Evolutionary conservation across 345 rosid genomes (phyloP), one percentile per base, ranked within the genome.

Genomic region (Arabis alpina): DNA sequence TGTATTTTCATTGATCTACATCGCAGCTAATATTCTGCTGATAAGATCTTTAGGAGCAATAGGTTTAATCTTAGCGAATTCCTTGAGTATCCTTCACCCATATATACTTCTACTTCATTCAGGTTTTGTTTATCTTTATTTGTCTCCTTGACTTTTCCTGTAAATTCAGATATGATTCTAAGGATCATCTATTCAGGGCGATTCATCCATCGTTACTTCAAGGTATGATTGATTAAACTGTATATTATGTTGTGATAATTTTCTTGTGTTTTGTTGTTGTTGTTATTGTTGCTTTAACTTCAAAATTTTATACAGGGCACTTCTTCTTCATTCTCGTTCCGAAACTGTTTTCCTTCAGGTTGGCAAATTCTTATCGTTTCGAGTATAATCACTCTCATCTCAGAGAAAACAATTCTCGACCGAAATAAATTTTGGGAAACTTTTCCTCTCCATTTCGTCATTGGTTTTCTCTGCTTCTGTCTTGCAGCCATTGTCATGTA

Each of bases 51-150:
- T 84, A 2, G 98, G 99, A 66, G 93, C 96, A 52, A 79, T 85
- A 57, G 98, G 99, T 76, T 87, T 91, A 80, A 89, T 94, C 70
- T 54, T 92, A 61, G 98, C 99, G 37, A 94, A 95, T 76, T 82
- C 86, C 52, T 74, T 83, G 69, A 95, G 98, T 92, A 92, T 95
- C 96, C 93, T 74, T 70, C 70, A 44, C 61, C 51, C 14, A 47
- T 6, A 4, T 61, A 2, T 34, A 41, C 52, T 63, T 42, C 19
- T 24, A 40, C 13, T 55, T 70, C 9, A 57, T 14, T 64, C 13
- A 34, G 5, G 43, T 9, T 23, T 49, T 44, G 3, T 9, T 44
- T 14, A 56, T 52, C 56, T 49, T 15, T 13, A 32, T 61, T 28
- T 62, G 76, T 70, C 61, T 79, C 49, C 90, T 88, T 87, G 76